Evolutionary conservation across 139 green algal species (phyloP).

Genomic region (Trebouxia sp.): DNA sequence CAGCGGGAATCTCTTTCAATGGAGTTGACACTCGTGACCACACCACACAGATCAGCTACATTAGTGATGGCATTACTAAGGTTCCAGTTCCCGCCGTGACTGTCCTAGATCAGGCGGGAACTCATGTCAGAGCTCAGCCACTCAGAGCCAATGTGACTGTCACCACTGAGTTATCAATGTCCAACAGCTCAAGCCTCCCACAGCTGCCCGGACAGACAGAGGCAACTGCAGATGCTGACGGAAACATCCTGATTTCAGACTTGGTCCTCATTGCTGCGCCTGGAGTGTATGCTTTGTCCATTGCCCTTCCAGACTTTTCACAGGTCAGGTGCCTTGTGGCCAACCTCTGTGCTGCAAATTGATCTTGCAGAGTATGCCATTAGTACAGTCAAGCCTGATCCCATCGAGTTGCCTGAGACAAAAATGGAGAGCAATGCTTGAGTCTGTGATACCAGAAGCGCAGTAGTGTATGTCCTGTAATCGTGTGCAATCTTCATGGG

Average conservation of each 20-base stretch:
- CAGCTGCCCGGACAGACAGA: slow-evolving; percentile 15
- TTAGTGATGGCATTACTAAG: not conserved
- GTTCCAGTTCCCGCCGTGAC: not conserved
- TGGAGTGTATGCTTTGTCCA: not conserved
- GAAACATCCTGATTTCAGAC: not conserved
- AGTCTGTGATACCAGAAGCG: no score
- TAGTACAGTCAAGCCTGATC: not conserved
- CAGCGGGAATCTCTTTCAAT: no score
- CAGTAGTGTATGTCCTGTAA: no score
- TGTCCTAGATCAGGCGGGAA: not conserved
- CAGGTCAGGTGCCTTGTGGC: not conserved
- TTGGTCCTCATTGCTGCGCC: slow-evolving; percentile 2
- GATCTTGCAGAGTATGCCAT: not conserved
- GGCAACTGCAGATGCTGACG: not conserved
- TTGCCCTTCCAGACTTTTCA: not conserved
- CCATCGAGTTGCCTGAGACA: no score
- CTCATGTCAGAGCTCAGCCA: not conserved
- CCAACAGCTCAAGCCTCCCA: not conserved
- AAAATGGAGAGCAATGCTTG: no score
- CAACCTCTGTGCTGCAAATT: not conserved
- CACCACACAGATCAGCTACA: not conserved
- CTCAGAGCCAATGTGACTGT: slow-evolving; percentile 1
- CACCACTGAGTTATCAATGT: not conserved
- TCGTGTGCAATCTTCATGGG: no score
- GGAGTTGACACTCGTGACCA: no score